Percentiles rank a stretch among this genome's conserved stretches.
phyloP scores from a whole-genome alignment of 139 green algal species.

The Yamagishiella unicocca region DNA sequence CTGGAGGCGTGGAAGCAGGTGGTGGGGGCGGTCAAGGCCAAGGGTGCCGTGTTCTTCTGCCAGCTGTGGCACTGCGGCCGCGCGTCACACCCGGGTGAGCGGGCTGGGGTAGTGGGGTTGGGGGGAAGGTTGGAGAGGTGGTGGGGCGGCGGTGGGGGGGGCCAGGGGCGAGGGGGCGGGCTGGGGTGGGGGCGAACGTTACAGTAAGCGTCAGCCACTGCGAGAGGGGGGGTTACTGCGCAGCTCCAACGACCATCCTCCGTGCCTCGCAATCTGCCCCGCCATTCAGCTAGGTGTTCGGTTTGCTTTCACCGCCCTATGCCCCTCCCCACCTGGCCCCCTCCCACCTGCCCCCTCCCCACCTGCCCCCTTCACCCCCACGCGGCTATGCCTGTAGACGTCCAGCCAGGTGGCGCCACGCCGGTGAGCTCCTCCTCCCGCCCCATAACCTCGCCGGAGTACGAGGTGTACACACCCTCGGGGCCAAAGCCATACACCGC shows the following conservation, averaged over 20 bases:
- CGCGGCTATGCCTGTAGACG: too few species aligned
- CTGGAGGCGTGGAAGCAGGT: constrained; percentile 90
- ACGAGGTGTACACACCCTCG: constrained; percentile 45
- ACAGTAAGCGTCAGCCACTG: too few species aligned
- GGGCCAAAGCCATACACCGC: constrained; percentile 1
- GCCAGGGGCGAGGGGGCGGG: too few species aligned
- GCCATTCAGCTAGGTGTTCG: too few species aligned
- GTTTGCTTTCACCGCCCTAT: background rate
- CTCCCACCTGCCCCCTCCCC: background rate
- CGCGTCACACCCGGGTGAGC: constrained; percentile 63
- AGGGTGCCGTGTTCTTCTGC: constrained; percentile 81
- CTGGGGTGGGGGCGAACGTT: too few species aligned
- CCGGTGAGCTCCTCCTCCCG: constrained; percentile 75
- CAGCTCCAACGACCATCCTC: too few species aligned
- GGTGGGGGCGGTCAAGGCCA: constrained; percentile 78
- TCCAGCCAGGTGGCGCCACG: constrained; percentile 65
- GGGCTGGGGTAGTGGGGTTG: background rate
- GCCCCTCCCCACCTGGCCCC: background rate
- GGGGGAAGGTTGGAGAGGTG: background rate
- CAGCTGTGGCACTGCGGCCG: constrained; percentile 87
- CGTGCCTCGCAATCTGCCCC: too few species aligned
- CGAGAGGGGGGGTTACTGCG: too few species aligned
- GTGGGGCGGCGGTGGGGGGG: too few species aligned
- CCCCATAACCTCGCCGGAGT: constrained; percentile 49
- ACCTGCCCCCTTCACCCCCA: background rate